Evolutionary conservation across 345 rosid genomes (phyloP), one percentile per base, ranked within the genome.

Genomic region (Hibiscus trionum): DNA sequence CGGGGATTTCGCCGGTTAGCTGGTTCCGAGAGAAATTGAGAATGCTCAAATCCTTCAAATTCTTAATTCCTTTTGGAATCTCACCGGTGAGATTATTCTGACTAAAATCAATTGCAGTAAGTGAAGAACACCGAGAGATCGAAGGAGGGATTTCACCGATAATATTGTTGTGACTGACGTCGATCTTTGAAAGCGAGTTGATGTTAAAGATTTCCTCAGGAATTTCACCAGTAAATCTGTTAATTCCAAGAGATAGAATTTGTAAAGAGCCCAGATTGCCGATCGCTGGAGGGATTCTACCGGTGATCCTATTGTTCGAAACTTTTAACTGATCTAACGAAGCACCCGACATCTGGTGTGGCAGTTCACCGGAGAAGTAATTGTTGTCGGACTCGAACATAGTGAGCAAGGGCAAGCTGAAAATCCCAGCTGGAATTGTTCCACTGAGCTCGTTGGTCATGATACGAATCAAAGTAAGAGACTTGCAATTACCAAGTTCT

Each of bases 301-400:
- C 97, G 9, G 88, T 61, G 2, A 94, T 76, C 79, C 81, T 71
- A 61, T 91, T 91, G 81, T 86, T 85, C 0, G 95, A 81, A 52
- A 88, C 49, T 33, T 79, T 73, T 26, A 94, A 66, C 49, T 55
- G 77, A 5, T 77, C 84, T 16, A 91, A 78, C 10, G 65, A 42
- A 44, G 47, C 72, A 10, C 90, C 85, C 2, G 93, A 94, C 84
- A 94, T 87, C 65, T 66, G 74, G 1, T 59, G 19, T 3, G 98
- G 97, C 11, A 94, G 85, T 47, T 87, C 90, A 1, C 97, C 97
- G 7, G 97, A 83, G 70, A 94, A 83, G 68, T 75, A 76, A 59
- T 94, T 94, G 42, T 88, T 87, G 31, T 72, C 72, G 8, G 90
- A 69, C 78, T 94, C 98, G 4, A 87, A 59, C 29, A 88, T 68